Evolutionary conservation across 148 eudicot genomes (phyloP), one percentile per base, ranked within the genome.

Genomic region (Chenopodium album): DNA sequence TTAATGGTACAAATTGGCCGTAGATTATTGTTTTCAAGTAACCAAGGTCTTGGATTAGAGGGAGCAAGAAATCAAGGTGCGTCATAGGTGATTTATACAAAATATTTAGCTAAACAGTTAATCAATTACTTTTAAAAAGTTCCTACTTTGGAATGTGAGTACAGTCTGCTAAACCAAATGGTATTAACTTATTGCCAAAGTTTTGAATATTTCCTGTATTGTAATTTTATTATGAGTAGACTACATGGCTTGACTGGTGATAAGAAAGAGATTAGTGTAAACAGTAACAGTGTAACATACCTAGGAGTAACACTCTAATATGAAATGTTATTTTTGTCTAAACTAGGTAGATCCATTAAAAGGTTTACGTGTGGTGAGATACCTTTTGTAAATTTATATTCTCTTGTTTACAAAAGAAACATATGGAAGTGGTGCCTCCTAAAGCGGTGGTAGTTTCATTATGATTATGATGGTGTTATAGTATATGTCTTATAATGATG

Each of bases 131-230:
- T 20, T n/a, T 12, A 23, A 59, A 59, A 29, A 5, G 0, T 10
- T 3, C 29, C 60, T 22, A 32, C 29, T 20, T 32, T 59, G 0
- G 11, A 75, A 9, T 60, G 48, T 64, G 20, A 11, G 41, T 29
- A 8, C 37, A 14, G 3, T 28, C 4, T 67, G 19, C 13, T 67
- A 31, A 52, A 50, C 28, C 14, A 70, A 79, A 52, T 32, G 75
- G 29, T n/a, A 22, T 7, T 34, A 26, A 79, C 3, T 28, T 2
- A 78, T 78, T 78, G 72, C 80, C 62, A 66, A 37, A n/a, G 44
- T 46, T 41, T 26, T 78, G 29, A 31, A 32, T 68, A 48, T 31
- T 22, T 17, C 41, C 46, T 10, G 64, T 28, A 31, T 68, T 34
- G 75, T 52, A 52, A 20, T 71, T 68, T 74, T 19, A 78, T 7